phyloP scores from a whole-genome alignment of 108 stramenopile species.

The Nitzschia putrida region DNA sequence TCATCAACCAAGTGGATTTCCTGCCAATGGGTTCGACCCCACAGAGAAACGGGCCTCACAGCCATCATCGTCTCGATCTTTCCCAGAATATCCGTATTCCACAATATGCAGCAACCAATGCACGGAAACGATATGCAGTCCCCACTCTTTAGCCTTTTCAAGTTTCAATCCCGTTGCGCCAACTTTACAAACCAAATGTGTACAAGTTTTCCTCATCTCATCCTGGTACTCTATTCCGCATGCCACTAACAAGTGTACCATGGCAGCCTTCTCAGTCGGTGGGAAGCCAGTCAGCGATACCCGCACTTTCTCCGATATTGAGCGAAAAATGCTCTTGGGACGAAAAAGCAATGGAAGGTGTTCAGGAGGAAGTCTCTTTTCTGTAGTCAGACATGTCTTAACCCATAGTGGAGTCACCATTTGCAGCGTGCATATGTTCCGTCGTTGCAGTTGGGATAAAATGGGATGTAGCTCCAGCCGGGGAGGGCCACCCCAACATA shows the following conservation, averaged over 20 bases:
- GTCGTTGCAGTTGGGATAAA: constrained; percentile 34
- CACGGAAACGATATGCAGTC: constrained; percentile 64
- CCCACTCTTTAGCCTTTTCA: constrained; percentile 71
- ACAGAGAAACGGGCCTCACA: constrained; percentile 43
- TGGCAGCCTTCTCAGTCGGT: constrained; percentile 54
- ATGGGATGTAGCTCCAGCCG: constrained; percentile 34
- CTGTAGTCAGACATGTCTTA: constrained; percentile 43
- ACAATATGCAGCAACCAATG: constrained; percentile 75
- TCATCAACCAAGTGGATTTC: too few species aligned
- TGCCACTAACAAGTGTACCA: constrained; percentile 47
- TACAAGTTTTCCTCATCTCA: constrained; percentile 51
- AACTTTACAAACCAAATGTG: constrained; percentile 74
- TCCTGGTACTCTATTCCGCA: constrained; percentile 61
- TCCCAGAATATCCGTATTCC: constrained; percentile 53
- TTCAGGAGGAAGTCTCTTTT: constrained; percentile 36
- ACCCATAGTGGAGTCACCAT: constrained; percentile 70
- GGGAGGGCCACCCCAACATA: constrained; percentile 46
- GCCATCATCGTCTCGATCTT: constrained; percentile 8
- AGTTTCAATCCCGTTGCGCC: constrained; percentile 49
- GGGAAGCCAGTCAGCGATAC: constrained; percentile 70
- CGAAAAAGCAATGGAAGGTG: constrained; percentile 48
- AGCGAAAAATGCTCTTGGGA: constrained; percentile 54
- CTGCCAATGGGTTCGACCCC: too few species aligned
- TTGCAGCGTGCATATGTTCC: constrained; percentile 46
- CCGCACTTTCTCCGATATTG: constrained; percentile 10